These are phyloP conservation scores for Bruguiera parviflora DNA, from an alignment of 345 rosid genomes.

Conservation along the genomic window DNA sequence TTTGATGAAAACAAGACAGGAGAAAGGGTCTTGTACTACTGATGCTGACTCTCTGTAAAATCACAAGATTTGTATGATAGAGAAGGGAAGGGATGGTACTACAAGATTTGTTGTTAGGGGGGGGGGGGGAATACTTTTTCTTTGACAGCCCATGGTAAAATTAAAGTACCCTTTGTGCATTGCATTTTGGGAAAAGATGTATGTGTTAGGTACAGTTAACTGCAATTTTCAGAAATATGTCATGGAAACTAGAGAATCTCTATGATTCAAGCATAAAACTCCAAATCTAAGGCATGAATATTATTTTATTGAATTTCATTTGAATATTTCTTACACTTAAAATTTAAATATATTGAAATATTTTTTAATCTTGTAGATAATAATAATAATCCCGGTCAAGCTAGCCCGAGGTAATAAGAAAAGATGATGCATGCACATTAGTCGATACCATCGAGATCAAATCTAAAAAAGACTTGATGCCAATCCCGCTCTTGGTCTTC, in stretches of 20 bases:
- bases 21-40: conserved; percentile 52
- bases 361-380: neutral
- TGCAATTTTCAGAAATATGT: neutral
- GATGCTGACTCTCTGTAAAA: conserved; percentile 32
- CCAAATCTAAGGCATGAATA: neutral
- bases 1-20: conserved; percentile 60
- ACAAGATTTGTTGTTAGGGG: neutral
- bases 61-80: conserved; percentile 26
- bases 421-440: neutral
- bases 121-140: neutral
- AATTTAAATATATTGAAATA: neutral
- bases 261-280: neutral
- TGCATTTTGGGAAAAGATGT: conserved; percentile 19
- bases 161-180: conserved; percentile 13
- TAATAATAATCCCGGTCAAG: neutral
- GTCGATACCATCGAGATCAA: neutral
- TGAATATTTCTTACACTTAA: neutral
- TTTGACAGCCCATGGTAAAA: conserved; percentile 20
- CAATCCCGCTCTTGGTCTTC: neutral
- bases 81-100: conserved; percentile 9
- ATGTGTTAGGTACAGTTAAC: neutral
- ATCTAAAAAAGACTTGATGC: neutral
- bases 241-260: neutral
- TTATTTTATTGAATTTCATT: neutral
- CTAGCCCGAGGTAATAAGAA: neutral